phyloP scores from a whole-genome alignment of 2,329 filamentous ascomycete species.

The Penicillium nordicum region DNA sequence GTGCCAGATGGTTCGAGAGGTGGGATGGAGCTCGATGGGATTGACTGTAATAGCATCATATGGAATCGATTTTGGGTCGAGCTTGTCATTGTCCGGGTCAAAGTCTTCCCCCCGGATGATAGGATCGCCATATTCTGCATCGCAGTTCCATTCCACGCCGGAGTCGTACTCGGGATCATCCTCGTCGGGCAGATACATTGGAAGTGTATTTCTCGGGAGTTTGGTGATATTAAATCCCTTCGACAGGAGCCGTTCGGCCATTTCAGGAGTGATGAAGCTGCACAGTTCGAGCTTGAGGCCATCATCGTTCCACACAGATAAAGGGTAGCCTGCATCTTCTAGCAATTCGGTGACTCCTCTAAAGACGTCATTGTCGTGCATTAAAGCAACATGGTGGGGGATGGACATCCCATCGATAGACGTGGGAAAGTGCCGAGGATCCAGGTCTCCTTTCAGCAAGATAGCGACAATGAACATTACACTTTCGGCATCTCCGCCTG shows the following conservation, averaged over 20 bases:
- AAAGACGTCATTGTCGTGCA: background rate
- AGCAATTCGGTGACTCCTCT: background rate
- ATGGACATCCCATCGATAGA: slow-evolving; percentile 1
- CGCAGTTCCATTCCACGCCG: background rate
- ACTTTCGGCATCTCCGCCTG: background rate
- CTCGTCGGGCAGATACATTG: background rate
- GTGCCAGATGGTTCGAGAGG: slow-evolving; percentile 3
- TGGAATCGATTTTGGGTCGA: background rate
- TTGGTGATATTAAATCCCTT: slow-evolving; percentile 2
- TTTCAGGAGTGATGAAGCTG: background rate
- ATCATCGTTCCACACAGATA: slow-evolving; percentile 3
- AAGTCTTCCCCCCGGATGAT: background rate
- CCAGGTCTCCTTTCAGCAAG: background rate
- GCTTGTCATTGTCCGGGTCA: background rate
- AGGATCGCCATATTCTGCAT: slow-evolving; percentile 1
- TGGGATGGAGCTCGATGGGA: background rate
- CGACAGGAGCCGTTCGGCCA: slow-evolving; percentile 1
- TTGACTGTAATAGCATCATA: background rate
- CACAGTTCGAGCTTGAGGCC: slow-evolving; percentile 2
- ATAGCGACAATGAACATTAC: background rate
- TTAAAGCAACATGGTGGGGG: slow-evolving; percentile 1
- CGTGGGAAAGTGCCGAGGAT: slow-evolving; percentile 2
- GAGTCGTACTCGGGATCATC: background rate
- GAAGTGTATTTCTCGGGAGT: slow-evolving; percentile 2
- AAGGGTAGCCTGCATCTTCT: background rate